Conservation (phyloP, 164 flowering plant species). For the grape (Vitis vinifera) region DNA sequence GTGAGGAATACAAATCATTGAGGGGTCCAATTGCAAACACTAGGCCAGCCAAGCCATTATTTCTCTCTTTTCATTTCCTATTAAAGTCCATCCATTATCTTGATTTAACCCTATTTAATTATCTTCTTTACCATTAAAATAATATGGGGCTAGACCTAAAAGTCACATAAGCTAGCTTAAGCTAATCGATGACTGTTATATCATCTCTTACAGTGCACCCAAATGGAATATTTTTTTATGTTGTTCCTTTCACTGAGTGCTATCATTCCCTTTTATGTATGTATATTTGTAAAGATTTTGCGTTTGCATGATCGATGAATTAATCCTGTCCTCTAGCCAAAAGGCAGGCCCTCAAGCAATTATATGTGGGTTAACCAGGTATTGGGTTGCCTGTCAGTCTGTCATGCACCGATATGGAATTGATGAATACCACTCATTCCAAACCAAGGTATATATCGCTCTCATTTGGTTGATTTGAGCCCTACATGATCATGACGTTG, state of each 20-base stretch:
- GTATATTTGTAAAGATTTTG: too few species aligned
- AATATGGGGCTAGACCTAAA: constrained; percentile 5
- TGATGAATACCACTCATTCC: neutral
- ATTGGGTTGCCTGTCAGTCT: too few species aligned
- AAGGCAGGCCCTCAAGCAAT: neutral
- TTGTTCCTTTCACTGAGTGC: neutral
- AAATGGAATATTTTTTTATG: constrained; percentile 1
- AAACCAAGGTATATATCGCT: neutral
- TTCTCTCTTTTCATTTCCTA: constrained; percentile 1
- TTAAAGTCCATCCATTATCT: constrained; percentile 3
- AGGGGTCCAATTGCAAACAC: constrained; percentile 14
- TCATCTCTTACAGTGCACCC: neutral
- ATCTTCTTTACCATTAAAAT: neutral
- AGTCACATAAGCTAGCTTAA: neutral
- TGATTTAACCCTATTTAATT: constrained; percentile 17
- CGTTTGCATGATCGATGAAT: too few species aligned
- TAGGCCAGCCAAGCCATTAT: constrained; percentile 2
- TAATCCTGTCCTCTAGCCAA: too few species aligned
- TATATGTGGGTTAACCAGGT: neutral
- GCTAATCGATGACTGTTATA: neutral
- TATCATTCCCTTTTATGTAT: neutral
- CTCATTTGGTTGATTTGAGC: neutral
- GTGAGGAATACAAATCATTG: constrained; percentile 7
- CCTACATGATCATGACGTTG: constrained; percentile 17
- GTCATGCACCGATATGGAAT: neutral